Conservation (phyloP, 768 basidiomycete species). For the Suillus brevipes region DNA sequence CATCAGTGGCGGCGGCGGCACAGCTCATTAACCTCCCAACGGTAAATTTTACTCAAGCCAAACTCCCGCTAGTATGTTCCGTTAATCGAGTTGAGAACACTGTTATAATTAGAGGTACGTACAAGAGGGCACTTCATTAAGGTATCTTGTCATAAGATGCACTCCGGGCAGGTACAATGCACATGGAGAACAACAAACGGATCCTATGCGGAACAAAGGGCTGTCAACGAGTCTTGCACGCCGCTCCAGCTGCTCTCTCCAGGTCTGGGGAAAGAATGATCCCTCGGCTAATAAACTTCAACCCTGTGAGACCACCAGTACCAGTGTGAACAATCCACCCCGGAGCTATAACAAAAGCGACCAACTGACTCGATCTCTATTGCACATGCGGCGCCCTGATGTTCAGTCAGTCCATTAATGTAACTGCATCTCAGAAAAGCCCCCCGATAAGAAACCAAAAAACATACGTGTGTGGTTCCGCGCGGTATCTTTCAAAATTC, state of each 20-base stretch:
- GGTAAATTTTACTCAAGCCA: conserved; percentile 20
- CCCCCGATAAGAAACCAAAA: neutral
- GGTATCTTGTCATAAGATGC: conserved; percentile 20
- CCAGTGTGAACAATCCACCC: neutral
- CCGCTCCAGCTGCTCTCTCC: conserved; percentile 20
- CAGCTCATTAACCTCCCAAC: conserved; percentile 14
- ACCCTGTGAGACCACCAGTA: neutral
- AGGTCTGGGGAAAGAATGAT: conserved; percentile 25
- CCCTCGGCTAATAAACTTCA: conserved; percentile 6
- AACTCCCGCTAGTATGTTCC: conserved; percentile 9
- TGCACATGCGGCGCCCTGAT: conserved; percentile 35
- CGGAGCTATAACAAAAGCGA: conserved; percentile 8
- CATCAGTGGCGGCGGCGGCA: neutral
- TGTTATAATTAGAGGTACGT: neutral
- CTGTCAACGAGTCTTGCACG: conserved; percentile 29
- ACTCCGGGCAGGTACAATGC: conserved; percentile 16
- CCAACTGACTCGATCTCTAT: conserved; percentile 42
- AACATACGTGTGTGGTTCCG: conserved; percentile 4
- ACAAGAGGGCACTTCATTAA: conserved; percentile 26
- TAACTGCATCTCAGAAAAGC: conserved; percentile 15
- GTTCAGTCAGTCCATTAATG: conserved; percentile 17
- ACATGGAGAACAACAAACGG: conserved; percentile 33
- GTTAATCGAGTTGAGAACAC: neutral
- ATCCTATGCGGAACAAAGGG: conserved; percentile 35
- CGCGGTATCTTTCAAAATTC: neutral